Evolutionary conservation across 345 rosid species (phyloP), one percentile per base, ranked within the genome.

Genomic region (Mallotus nudiflorus): DNA sequence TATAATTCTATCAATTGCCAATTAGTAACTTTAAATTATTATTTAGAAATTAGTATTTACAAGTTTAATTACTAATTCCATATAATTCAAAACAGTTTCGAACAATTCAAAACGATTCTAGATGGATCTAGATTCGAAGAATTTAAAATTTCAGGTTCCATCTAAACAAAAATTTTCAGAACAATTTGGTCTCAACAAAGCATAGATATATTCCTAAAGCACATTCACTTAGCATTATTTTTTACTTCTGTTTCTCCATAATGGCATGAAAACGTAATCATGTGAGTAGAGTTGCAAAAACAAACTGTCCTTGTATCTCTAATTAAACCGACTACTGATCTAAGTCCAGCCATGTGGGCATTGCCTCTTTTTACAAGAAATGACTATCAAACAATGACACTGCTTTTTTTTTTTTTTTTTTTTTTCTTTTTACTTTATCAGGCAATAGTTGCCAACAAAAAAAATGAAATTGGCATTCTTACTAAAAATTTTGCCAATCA

Each of bases 381-480:
- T 62, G 50, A 22, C 68, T 42, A 72, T 29, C 69, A 72, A 52
- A 54, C 48, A 29, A 72, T 19, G 66, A 37, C 42, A 20, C 24
- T 22, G 18, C 18, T 2, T 19, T 16, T 52, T 51, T 66, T 35
- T 16, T 52, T 51, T 66, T 35, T 2, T 19, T 16, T 52, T 51
- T 66, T 35, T n/a, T n/a, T n/a, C n/a, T n/a, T n/a, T n/a, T 66
- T 0, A 11, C 37, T 35, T 53, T 33, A 25, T 37, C 49, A 15
- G 50, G 49, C 59, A 15, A 52, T 9, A 42, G 16, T 53, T 25
- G 48, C 61, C 39, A 27, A 18, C 20, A 6, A n/a, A 73, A 73
- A 66, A 52, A 73, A 28, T 52, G 45, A 48, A 55, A 40, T 52
- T 29, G 8, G 24, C 0, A 18, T 48, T 37, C 50, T 44, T 15